Conservation (phyloP, 2,329 filamentous ascomycete species). For the Beauveria caledonica region DNA sequence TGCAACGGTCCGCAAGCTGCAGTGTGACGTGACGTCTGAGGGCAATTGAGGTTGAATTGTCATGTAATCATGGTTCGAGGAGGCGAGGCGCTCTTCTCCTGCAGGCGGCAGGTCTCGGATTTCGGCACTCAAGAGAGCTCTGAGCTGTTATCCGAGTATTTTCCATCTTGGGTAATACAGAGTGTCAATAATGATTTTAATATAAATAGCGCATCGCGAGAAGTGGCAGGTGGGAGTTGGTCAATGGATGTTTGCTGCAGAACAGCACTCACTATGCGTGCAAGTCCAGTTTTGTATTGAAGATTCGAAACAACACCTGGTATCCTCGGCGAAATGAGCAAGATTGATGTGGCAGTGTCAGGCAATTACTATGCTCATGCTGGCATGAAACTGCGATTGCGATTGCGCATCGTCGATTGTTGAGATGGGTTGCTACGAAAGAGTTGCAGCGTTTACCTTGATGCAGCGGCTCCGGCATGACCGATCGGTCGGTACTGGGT, state of each 20-base stretch:
- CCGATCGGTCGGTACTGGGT: not conserved
- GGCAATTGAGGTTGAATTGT: not conserved
- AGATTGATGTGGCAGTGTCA: not conserved
- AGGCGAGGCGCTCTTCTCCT: not conserved
- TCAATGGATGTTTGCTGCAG: not conserved
- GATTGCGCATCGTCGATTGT: not conserved
- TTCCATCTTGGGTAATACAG: too few species aligned
- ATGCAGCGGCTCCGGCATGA: not conserved
- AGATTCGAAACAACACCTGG: not conserved
- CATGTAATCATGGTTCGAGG: not conserved
- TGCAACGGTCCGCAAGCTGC: constrained; percentile 1
- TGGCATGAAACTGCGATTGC: not conserved
- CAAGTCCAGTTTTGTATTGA: not conserved
- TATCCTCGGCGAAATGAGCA: not conserved
- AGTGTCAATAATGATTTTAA: not conserved
- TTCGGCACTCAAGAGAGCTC: not conserved
- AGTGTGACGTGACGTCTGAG: constrained; percentile 8
- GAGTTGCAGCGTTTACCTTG: not conserved
- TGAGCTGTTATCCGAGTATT: not conserved
- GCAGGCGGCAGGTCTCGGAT: not conserved
- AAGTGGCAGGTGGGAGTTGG: not conserved
- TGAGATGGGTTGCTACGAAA: not conserved
- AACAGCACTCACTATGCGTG: not conserved
- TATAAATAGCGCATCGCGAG: not conserved
- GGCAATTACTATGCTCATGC: not conserved